phyloP scores from a whole-genome alignment of 2,329 filamentous ascomycete genomes.

The Penicillium brasilianum region DNA sequence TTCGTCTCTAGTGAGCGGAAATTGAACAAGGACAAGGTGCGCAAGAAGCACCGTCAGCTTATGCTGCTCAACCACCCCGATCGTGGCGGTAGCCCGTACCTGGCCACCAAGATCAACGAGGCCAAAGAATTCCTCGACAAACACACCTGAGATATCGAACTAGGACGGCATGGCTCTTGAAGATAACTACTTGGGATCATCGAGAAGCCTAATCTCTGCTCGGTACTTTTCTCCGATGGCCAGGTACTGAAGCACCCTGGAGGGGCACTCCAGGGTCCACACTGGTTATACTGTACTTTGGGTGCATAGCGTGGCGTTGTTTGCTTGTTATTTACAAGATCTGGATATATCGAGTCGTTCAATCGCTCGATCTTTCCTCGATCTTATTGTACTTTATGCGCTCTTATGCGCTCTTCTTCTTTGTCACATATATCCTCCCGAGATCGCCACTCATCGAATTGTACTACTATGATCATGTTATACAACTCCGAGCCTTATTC shows the following conservation, averaged over 20 bases:
- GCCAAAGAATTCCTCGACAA: constrained; percentile 97
- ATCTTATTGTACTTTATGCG: constrained; percentile 71
- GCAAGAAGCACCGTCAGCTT: constrained; percentile 91
- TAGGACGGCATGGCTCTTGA: neutral
- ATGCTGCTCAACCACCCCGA: constrained; percentile 98
- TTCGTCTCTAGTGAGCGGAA: constrained; percentile 71
- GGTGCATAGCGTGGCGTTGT: constrained; percentile 50
- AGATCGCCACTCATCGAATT: constrained; percentile 68
- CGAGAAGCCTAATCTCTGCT: neutral
- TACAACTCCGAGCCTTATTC: neutral
- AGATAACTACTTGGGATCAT: neutral
- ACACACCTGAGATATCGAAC: constrained; percentile 40
- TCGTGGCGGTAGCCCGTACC: constrained; percentile 92
- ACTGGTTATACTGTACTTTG: constrained; percentile 33
- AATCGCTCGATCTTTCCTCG: constrained; percentile 23
- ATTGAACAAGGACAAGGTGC: constrained; percentile 88
- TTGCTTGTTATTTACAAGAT: constrained; percentile 38
- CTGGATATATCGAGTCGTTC: constrained; percentile 19
- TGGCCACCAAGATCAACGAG: constrained; percentile 98
- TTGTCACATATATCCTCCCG: constrained; percentile 49
- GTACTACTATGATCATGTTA: constrained; percentile 26
- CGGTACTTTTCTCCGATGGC: constrained; percentile 1
- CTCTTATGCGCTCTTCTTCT: constrained; percentile 54
- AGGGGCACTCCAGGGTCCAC: constrained; percentile 28
- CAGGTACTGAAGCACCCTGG: constrained; percentile 9